Base-by-base conservation (phyloP, 140 eudicot species). In the Ambrosia hybrid region DNA sequence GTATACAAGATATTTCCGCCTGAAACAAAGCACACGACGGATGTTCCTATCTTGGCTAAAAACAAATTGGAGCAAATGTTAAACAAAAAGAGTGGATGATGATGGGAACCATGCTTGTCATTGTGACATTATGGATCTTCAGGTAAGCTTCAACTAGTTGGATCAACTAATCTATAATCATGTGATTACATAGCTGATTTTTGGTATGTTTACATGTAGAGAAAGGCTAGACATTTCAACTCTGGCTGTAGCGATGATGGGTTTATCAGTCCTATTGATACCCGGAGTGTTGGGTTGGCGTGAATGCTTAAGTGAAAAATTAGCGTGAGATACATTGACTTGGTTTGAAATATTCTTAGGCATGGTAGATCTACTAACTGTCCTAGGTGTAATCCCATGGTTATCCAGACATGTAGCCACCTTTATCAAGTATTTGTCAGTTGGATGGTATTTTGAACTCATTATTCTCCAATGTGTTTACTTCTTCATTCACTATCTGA, bases 321-420 rank as follows among this genome's bases (percentile, higher is more conserved):
- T 89, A 16, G 96, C 98, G 64, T 92, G 96, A 96, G 95, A 92
- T 73, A 92, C 96, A 2, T 73, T 92, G 67, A 78, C 81, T 67
- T 92, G 98, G 98, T 92, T 92, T 10, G 98, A 86, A 4, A 90
- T 87, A 14, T 73, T 92, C 64, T 82, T 92, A 0, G 98, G 98
- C 15, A 87, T 92, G 95, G 96, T 96, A 3, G 69, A 78, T 14
- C 96, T 89, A 76, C 72, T 92, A 53, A 85, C 84, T 0, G 41
- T 77, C 12, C 81, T 87, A 7, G 98, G 98, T 4, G 86, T 89
- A 3, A 83, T 87, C 0, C 88, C 98, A 0, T 92, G 98, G 98
- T 75, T 92, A 77, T 80, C 96, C 49, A 73, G 69, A 57, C 65
- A 80, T 62, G 96, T 92, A 21, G 95, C 87, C 73, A 65, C 62